Evolutionary conservation across 2,329 filamentous ascomycete species (phyloP).

Genomic region (Monilinia vaccinii-corymbosi): DNA sequence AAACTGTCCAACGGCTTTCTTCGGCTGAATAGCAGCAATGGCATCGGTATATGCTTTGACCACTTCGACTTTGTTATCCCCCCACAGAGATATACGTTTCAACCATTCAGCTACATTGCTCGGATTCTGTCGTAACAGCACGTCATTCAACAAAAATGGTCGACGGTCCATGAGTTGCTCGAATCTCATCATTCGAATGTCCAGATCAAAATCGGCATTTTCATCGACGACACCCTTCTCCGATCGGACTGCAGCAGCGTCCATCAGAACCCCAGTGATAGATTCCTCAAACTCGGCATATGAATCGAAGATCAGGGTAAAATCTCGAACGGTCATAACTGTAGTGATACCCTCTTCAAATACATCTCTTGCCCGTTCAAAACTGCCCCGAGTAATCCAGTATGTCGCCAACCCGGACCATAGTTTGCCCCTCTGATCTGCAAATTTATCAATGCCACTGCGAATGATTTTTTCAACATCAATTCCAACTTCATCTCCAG

Average conservation of each 20-base stretch:
- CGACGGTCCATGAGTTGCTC: slow-evolving; percentile 96
- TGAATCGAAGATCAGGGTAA: slow-evolving; percentile 90
- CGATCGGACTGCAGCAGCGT: slow-evolving; percentile 70
- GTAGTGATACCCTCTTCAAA: slow-evolving; percentile 96
- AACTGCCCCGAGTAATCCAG: slow-evolving; percentile 88
- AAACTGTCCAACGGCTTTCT: slow-evolving; percentile 87
- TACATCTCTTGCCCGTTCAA: slow-evolving; percentile 83
- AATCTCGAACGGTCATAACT: slow-evolving; percentile 97
- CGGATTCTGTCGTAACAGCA: slow-evolving; percentile 87
- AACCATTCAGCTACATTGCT: slow-evolving; percentile 97
- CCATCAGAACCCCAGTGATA: slow-evolving; percentile 84
- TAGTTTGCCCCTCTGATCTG: slow-evolving; percentile 87
- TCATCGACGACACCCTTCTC: slow-evolving; percentile 70
- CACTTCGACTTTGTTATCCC: slow-evolving; percentile 81
- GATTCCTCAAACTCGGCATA: slow-evolving; percentile 97
- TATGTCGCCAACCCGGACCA: slow-evolving; percentile 95
- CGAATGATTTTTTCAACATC: slow-evolving; percentile 87
- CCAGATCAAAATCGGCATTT: slow-evolving; percentile 84
- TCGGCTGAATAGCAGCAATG: slow-evolving; percentile 85
- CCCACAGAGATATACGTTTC: slow-evolving; percentile 92
- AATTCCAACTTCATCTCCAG: slow-evolving; percentile 71
- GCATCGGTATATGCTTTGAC: slow-evolving; percentile 93
- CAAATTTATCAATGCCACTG: slow-evolving; percentile 82
- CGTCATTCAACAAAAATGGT: slow-evolving; percentile 93
- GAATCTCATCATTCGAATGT: slow-evolving; percentile 95